Base-by-base conservation (phyloP, 805 yeast species). In the Candida methanosorbosa region DNA sequence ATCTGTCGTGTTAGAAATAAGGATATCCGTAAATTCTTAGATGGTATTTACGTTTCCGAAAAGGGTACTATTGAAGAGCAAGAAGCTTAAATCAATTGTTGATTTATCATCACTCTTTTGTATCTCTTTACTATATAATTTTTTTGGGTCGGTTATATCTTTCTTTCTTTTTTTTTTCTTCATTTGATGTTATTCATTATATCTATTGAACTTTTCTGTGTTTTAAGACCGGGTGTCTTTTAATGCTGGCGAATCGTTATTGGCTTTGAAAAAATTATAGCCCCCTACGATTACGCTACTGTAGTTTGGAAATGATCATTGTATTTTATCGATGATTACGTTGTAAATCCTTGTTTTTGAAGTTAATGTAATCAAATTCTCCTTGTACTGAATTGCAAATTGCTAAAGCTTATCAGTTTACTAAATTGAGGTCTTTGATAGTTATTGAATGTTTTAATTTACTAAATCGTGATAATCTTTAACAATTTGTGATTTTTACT, bases 21-120 rank as follows among this genome's bases (percentile, higher is more conserved):
- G 90, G 98, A 90, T 92, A 90, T 92, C 88, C 85, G 98, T 75
- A 90, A 90, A 80, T 90, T 90, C 81, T 83, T 92, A 78, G 98
- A 94, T 71, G 99, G 99, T 87, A 88, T 90, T 75, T 90, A 90
- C 71, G 98, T 90, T 59, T 88, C 97, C 52, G 94, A 83, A 74
- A 83, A 82, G 72, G 95, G 95, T 61, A 72, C 73, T 65, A 75
- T 90, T 63, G 83, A 69, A 48, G 83, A 79, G 41, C n/a, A n/a
- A 20, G 18, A 29, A 20, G n/a, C 15, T 6, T 20, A 29, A 21
- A 7, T 20, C 3, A 16, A 7, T n/a, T 19, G 17, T 15, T 15
- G 7, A 14, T 26, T 14, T 26, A 5, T 26, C 9, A 5, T 26
- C 6, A 14, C 17, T 14, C 15, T 7, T 6, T 18, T 27, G 8